phyloP scores from a whole-genome alignment of 306 rosid species.

The Vicia villosa region DNA sequence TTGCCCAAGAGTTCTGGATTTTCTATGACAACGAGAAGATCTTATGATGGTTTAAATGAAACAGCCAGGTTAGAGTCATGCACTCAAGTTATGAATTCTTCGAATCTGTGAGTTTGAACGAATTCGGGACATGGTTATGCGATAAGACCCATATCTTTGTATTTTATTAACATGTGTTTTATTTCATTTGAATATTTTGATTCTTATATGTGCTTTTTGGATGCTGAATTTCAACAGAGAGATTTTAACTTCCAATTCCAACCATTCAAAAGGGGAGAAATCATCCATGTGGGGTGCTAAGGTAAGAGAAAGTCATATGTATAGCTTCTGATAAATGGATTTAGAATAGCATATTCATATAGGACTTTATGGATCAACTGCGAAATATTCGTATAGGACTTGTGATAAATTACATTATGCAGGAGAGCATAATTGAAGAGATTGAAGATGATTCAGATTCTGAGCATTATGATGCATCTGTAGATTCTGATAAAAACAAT shows the following conservation, averaged over 20 bases:
- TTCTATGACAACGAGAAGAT: slow-evolving; percentile 51
- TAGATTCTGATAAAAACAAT: slow-evolving; percentile 44
- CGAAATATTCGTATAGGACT: too few species aligned
- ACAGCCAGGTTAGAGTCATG: slow-evolving; percentile 55
- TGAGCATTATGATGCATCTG: slow-evolving; percentile 52
- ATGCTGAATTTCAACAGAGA: slow-evolving; percentile 50
- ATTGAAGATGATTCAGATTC: slow-evolving; percentile 60
- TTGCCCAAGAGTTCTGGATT: slow-evolving; percentile 92
- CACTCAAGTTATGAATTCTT: slow-evolving; percentile 18
- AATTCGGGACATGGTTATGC: background rate
- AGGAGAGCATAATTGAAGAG: slow-evolving; percentile 64
- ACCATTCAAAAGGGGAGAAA: slow-evolving; percentile 44
- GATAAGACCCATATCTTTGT: background rate
- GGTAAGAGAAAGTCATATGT: slow-evolving; percentile 47
- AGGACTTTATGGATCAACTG: too few species aligned
- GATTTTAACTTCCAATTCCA: slow-evolving; percentile 49
- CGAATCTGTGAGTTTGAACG: slow-evolving; percentile 3
- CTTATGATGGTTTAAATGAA: slow-evolving; percentile 53
- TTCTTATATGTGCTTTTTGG: slow-evolving; percentile 19
- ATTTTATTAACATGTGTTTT: background rate
- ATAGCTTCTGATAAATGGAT: slow-evolving; percentile 19
- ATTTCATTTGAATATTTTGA: slow-evolving; percentile 32
- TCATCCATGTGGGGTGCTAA: slow-evolving; percentile 54
- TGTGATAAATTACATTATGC: slow-evolving; percentile 36
- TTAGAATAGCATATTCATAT: slow-evolving; percentile 13